Evolutionary conservation across 108 stramenopile species (phyloP).

Genomic region (Cyclostephanos tholiformis): DNA sequence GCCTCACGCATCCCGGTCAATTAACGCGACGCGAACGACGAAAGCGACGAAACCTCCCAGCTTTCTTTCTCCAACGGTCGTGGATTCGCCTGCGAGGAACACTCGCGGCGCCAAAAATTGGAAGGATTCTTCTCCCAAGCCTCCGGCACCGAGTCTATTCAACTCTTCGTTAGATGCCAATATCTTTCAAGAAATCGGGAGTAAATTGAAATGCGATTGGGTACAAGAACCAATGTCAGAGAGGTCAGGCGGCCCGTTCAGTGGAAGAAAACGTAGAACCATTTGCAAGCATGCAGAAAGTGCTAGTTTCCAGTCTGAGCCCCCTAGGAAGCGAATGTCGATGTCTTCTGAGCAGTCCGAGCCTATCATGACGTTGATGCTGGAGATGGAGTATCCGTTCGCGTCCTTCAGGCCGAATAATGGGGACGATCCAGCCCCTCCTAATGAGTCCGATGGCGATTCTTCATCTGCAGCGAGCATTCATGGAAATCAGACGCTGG

Average conservation of each 20-base stretch:
- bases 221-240: neutral
- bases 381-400: constrained; percentile 41
- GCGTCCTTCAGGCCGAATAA: constrained; percentile 18
- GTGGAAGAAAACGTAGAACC: constrained; percentile 20
- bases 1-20: neutral
- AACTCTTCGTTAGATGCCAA: constrained; percentile 10
- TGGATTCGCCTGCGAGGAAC: too few relatives aligned
- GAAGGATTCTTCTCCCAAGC: constrained; percentile 1
- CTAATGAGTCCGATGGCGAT: constrained; percentile 5
- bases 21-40: neutral
- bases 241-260: constrained; percentile 16
- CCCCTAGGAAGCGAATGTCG: constrained; percentile 20
- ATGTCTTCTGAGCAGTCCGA: constrained; percentile 13
- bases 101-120: neutral
- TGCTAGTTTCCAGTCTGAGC: constrained; percentile 5
- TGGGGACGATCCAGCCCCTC: constrained; percentile 2
- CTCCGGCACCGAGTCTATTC: constrained; percentile 15
- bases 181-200: constrained; percentile 7
- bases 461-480: constrained; percentile 13
- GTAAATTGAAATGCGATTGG: neutral
- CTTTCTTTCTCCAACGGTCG: neutral
- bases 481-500: constrained; percentile 17
- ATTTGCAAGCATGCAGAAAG: neutral
- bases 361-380: constrained; percentile 10
- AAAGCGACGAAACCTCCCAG: neutral